Evolutionary conservation across 495 filamentous ascomycete species (phyloP).

Genomic region (Podospora comata): DNA sequence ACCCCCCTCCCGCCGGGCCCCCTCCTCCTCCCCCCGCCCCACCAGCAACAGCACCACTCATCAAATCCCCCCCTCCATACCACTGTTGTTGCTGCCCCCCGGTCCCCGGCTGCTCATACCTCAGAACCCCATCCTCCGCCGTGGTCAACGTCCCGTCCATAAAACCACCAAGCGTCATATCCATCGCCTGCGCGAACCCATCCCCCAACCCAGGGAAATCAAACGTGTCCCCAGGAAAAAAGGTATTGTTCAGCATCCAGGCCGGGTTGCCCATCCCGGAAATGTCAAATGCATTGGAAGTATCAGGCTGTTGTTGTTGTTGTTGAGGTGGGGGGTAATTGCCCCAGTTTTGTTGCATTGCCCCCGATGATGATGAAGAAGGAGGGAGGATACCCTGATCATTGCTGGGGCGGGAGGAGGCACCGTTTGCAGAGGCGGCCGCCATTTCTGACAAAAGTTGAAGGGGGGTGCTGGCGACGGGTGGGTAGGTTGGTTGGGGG

Average conservation of each 20-base stretch:
- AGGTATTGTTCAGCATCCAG: slow-evolving; percentile 30
- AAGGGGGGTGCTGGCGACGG: slow-evolving; percentile 52
- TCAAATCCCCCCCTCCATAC: neutral
- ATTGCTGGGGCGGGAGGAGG: neutral
- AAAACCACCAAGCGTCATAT: slow-evolving; percentile 47
- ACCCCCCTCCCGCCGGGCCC: neutral
- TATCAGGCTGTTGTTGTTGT: neutral
- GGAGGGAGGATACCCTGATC: neutral
- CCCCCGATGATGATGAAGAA: neutral
- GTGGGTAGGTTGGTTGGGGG: slow-evolving; percentile 27
- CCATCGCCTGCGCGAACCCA: slow-evolving; percentile 51
- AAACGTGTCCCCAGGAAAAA: slow-evolving; percentile 32
- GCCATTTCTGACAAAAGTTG: slow-evolving; percentile 69
- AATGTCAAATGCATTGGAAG: neutral
- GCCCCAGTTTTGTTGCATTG: neutral
- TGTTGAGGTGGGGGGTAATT: neutral
- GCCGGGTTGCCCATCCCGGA: slow-evolving; percentile 17
- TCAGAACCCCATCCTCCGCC: neutral
- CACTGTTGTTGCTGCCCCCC: neutral
- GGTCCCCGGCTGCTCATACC: neutral
- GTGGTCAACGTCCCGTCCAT: slow-evolving; percentile 20
- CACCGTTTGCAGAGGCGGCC: slow-evolving; percentile 9
- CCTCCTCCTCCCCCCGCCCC: neutral
- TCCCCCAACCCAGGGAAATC: slow-evolving; percentile 40
- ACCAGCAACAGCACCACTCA: neutral